Evolutionary conservation across 768 basidiomycete species (phyloP).

Genomic region (Clathrus columnatus): DNA sequence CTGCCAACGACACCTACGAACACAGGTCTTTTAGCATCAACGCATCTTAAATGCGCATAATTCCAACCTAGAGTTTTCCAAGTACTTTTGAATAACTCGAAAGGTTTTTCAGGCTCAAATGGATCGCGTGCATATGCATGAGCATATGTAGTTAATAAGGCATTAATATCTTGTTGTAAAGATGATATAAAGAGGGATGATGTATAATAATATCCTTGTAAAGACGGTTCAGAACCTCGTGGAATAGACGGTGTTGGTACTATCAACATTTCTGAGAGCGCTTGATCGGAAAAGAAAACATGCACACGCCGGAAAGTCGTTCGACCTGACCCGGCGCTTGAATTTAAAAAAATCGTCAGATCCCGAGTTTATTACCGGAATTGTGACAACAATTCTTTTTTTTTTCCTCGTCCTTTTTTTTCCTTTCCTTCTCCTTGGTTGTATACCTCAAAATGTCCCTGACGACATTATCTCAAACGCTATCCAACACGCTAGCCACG

Average conservation of each 20-base stretch:
- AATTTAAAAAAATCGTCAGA: no score
- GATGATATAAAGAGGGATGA: slow-evolving; percentile 63
- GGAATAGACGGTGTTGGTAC: slow-evolving; percentile 46
- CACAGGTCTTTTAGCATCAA: slow-evolving; percentile 55
- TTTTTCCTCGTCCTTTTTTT: no score
- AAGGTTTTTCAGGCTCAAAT: slow-evolving; percentile 36
- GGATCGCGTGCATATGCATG: slow-evolving; percentile 34
- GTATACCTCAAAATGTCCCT: no score
- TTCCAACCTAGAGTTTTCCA: slow-evolving; percentile 66
- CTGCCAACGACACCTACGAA: slow-evolving; percentile 54
- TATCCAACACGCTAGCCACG: no score
- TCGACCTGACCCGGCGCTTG: slow-evolving; percentile 1
- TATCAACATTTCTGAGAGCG: slow-evolving; percentile 28
- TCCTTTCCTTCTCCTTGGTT: no score
- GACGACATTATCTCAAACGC: no score
- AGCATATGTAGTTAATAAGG: slow-evolving; percentile 43
- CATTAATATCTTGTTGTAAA: slow-evolving; percentile 54
- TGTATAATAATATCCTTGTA: slow-evolving; percentile 73
- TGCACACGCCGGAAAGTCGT: not conserved
- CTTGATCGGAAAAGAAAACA: not conserved
- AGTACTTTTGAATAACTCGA: slow-evolving; percentile 58
- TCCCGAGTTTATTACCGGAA: no score
- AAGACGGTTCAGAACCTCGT: slow-evolving; percentile 46
- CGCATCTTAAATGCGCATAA: slow-evolving; percentile 67
- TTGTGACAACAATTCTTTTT: no score